These are phyloP conservation scores for Orbilia ellipsospora DNA, from an alignment of 2,329 filamentous ascomycete species.

Conservation along the genomic window DNA sequence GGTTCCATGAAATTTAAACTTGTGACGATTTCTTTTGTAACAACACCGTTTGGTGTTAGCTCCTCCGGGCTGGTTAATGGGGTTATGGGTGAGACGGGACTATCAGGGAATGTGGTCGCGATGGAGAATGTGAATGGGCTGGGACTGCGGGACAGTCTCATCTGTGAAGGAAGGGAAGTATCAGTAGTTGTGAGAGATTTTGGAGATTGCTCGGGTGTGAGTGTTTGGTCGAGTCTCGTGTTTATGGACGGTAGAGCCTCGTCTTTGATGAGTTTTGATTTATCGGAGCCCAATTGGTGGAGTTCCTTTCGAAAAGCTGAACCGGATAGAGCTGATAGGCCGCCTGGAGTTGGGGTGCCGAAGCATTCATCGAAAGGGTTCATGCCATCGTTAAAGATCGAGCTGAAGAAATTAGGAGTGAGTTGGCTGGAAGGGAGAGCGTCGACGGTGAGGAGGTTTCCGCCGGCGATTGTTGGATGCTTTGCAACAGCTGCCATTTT, in stretches of 20 bases:
- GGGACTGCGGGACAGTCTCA: conserved; percentile 43
- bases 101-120: conserved; percentile 44
- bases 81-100: conserved; percentile 42
- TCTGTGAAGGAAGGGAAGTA: conserved; percentile 22
- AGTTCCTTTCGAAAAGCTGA: conserved; percentile 40
- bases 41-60: conserved; percentile 20
- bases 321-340: conserved; percentile 12
- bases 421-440: conserved; percentile 48
- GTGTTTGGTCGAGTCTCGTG: conserved; percentile 50
- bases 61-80: conserved; percentile 53
- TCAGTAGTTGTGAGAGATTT: conserved; percentile 37
- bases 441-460: conserved; percentile 29
- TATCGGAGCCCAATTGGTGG: conserved; percentile 21
- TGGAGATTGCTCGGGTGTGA: conserved; percentile 51
- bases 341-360: conserved; percentile 21
- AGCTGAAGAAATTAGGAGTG: conserved; percentile 54
- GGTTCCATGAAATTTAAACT: conserved; percentile 11
- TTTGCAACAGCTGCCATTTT: conserved; percentile 52
- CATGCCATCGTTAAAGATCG: conserved; percentile 55
- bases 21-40: conserved; percentile 32
- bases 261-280: conserved; percentile 39
- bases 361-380: conserved; percentile 55
- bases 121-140: conserved; percentile 49
- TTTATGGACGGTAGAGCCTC: conserved; percentile 47
- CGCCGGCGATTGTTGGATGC: conserved; percentile 34